Base-by-base conservation (phyloP, 345 rosid genomes). In the Corchorus olitorius region DNA sequence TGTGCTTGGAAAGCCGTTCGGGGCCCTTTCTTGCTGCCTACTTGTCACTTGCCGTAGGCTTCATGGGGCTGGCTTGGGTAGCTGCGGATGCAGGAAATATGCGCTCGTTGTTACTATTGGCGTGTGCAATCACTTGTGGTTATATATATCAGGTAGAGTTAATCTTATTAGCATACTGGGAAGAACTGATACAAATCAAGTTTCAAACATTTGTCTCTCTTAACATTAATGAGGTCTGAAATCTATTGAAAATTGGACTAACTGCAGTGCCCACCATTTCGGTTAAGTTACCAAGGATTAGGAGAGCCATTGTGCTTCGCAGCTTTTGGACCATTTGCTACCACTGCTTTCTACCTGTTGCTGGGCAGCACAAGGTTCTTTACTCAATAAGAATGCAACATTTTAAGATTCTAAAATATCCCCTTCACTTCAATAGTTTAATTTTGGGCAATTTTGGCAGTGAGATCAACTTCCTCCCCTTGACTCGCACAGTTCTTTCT, bases 251-350 rank as follows among this genome's bases (percentile, higher is more conserved):
- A 10, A 37, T 66, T 75, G 27, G 64, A 14, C 70, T 22, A 50
- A 19, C 68, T 74, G 73, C 77, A 91, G 98, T 94, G 98, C 83
- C 98, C 98, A 0, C 98, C 98, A 65, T 94, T 94, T 82, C 86
- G 98, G 78, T 78, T 93, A 78, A 93, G 97, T 85, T 94, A 93
- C 88, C 92, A 84, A 70, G 98, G 98, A 82, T 72, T 94, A 67
- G 98, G 98, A 80, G 98, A 94, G 88, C 97, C 98, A 3, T 78
- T 94, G 83, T 93, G 97, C 79, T 94, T 93, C 75, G 92, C 95
- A 50, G 97, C 98, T 48, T 94, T 93, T 67, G 98, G 98, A 53
- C 98, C 96, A n/a, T 93, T 94, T 82, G 95, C 98, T 53, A 94
- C 97, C 5, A 84, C 90, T 20, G 98, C 95, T 27, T 94, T 94